Percentiles rank a stretch among this genome's conserved stretches.
Conservation (phyloP, 2,329 filamentous ascomycete genomes). For the Sporothrix humicola region DNA sequence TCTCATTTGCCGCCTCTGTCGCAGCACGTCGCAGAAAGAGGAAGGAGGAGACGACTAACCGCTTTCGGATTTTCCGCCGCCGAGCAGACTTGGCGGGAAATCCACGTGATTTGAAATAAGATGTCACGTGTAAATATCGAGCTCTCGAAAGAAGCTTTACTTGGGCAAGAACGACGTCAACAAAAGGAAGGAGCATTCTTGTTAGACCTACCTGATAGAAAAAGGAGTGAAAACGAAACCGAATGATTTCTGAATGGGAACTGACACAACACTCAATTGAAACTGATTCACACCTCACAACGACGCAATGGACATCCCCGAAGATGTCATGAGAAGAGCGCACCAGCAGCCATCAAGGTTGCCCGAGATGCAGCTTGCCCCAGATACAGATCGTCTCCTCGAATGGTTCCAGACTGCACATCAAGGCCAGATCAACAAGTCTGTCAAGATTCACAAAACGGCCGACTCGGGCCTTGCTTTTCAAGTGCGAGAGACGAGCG, state of each 20-base stretch:
- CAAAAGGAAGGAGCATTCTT: neutral
- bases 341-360: neutral
- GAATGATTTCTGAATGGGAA: neutral
- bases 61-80: conserved; percentile 18
- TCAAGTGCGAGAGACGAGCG: conserved; percentile 49
- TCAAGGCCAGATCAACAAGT: conserved; percentile 56
- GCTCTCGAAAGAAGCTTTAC: neutral
- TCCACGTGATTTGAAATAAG: neutral
- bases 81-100: neutral
- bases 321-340: neutral
- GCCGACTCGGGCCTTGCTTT: conserved; percentile 60
- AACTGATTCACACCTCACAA: neutral
- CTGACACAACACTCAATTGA: neutral
- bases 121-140: conserved; percentile 1
- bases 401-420: conserved; percentile 50
- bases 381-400: conserved; percentile 40
- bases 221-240: neutral
- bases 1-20: conserved; percentile 31
- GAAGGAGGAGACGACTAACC: conserved; percentile 1
- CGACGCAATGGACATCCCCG: neutral
- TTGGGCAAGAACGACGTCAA: neutral
- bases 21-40: conserved; percentile 16
- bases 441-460: conserved; percentile 60
- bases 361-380: neutral
- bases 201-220: neutral